Conservation (phyloP, 306 rosid genomes). For the Datisca glomerata region DNA sequence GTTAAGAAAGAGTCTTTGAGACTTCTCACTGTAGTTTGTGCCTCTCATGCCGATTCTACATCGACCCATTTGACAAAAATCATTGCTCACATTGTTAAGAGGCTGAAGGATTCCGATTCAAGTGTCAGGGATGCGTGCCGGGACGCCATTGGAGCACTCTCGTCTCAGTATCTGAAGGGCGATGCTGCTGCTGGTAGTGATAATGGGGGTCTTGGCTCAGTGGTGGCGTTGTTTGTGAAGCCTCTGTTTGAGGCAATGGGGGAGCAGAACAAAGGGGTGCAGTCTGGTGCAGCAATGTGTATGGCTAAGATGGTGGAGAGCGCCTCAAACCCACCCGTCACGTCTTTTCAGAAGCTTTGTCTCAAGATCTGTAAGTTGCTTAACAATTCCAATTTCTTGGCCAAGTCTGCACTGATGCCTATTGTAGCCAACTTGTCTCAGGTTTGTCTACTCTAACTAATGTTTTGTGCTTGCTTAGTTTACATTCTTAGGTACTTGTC, state of each 20-base stretch:
- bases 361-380: conserved; percentile 89
- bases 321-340: conserved; percentile 35
- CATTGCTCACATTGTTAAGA: conserved; percentile 42
- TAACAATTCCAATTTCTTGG: conserved; percentile 66
- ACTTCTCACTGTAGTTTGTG: conserved; percentile 46
- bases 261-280: conserved; percentile 79
- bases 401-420: conserved; percentile 66
- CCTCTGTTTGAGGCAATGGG: conserved; percentile 93
- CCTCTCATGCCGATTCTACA: conserved; percentile 46
- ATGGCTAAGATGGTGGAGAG: conserved; percentile 82
- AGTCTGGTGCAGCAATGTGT: conserved; percentile 81
- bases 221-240: conserved; percentile 74
- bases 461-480: neutral
- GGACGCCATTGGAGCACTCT: conserved; percentile 52
- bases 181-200: conserved; percentile 12
- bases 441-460: conserved; percentile 39
- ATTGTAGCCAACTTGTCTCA: conserved; percentile 75
- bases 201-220: conserved; percentile 32
- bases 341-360: conserved; percentile 77
- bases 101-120: conserved; percentile 80
- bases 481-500: neutral
- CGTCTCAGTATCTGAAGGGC: conserved; percentile 44
- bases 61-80: conserved; percentile 65
- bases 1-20: conserved; percentile 72
- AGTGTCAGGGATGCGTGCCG: conserved; percentile 71